phyloP scores from a whole-genome alignment of 768 basidiomycete genomes.

The Boletellus sp. region DNA sequence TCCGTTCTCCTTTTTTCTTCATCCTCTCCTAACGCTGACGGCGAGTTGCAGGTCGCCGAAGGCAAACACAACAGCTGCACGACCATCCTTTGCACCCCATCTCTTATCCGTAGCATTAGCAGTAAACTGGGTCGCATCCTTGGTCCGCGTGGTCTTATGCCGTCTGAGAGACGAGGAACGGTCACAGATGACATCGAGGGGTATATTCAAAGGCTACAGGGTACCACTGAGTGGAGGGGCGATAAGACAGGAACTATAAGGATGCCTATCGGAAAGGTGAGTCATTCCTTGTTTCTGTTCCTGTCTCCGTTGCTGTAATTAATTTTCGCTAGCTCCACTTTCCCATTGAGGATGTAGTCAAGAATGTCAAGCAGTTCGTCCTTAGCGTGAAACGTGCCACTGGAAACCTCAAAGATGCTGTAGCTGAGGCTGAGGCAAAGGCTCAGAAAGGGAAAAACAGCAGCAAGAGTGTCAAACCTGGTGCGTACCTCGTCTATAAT shows the following conservation, averaged over 20 bases:
- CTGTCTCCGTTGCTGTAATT: neutral
- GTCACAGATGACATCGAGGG: constrained; percentile 86
- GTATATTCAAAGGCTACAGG: constrained; percentile 75
- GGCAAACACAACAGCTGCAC: constrained; percentile 68
- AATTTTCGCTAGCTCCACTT: constrained; percentile 57
- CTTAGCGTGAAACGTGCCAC: constrained; percentile 70
- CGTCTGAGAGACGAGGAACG: constrained; percentile 88
- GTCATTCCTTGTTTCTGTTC: constrained; percentile 14
- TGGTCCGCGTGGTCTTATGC: constrained; percentile 94
- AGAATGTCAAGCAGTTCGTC: constrained; percentile 76
- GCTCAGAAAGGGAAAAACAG: constrained; percentile 35
- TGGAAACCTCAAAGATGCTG: constrained; percentile 56
- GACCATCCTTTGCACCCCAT: constrained; percentile 79
- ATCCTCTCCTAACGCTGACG: neutral
- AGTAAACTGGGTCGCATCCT: constrained; percentile 75
- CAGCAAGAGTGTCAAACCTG: constrained; percentile 45
- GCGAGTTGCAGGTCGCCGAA: constrained; percentile 56
- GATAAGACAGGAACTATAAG: constrained; percentile 84
- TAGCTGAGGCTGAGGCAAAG: constrained; percentile 38
- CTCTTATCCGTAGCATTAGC: constrained; percentile 73
- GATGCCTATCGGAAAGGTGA: constrained; percentile 73
- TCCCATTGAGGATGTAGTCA: constrained; percentile 68
- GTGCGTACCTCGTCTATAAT: constrained; percentile 17
- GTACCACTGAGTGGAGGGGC: constrained; percentile 90
- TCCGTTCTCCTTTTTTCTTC: constrained; percentile 36